Base-by-base conservation (phyloP, 352 stramenopile genomes). In the Blastocystis sp. region DNA sequence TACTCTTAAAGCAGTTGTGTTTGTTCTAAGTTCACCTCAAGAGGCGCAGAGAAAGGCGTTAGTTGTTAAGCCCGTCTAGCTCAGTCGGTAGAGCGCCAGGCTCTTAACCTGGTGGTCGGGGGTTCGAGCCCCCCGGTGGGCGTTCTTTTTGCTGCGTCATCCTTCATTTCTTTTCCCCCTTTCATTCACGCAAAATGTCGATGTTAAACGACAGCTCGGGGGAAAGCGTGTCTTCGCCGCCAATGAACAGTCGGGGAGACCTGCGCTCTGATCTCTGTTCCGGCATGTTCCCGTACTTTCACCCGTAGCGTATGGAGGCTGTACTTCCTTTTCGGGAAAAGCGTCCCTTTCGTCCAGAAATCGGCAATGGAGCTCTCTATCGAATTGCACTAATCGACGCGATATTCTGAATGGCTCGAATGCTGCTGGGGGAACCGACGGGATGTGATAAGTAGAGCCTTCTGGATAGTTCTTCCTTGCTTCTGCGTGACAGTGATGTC, bases 61-160 rank as follows among this genome's bases (percentile, higher is more conserved):
- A 28, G 62, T 42, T 28, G 40, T 48, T 11, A 70, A 84, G 74
- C 74, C 74, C 74, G 74, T 84, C 74, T 81, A 81, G 71, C 71
- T 81, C 71, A 81, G 71, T 81, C 71, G 71, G 71, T 81, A 81
- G 71, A 81, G 71, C 71, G 71, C 71, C 52, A 81, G 71, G 71
- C 71, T 81, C 71, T 81, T 81, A 81, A 81, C 71, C 71, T 81
- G 52, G 71, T 81, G 66, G 66, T 77, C 66, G 66, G 66, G 66
- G 66, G 66, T 77, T 77, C 66, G 66, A 77, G 66, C 66, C 71
- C 71, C 71, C 59, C 71, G 71, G 71, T 81, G 71, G 71, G 71
- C 71, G 71, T 4, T 64, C 63, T 14, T 65, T 21, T 81, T 81
- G 65, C n/a, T 65, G 24, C 66, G 19, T 68, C 28, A 34, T 57